Evolutionary conservation across 148 eudicot species (phyloP).

Genomic region (Selenicereus undatus): DNA sequence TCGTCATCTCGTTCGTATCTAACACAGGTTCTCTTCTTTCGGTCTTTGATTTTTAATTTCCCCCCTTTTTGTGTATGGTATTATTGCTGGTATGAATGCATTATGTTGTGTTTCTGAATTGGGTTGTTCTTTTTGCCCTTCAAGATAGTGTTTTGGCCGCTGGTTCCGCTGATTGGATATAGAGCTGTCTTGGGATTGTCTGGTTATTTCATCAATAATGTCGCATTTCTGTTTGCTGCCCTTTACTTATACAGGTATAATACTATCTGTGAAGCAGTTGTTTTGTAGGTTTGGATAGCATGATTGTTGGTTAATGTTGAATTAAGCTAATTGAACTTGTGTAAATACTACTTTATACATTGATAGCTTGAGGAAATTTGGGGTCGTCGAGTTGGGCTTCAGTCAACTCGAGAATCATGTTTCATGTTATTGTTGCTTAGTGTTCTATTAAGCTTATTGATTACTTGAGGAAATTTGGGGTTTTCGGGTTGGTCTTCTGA

Average conservation of each 20-base stretch:
- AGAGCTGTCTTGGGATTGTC: conserved; percentile 89
- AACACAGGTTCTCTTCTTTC: conserved; percentile 41
- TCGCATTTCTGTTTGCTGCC: conserved; percentile 76
- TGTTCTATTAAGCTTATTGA: neutral
- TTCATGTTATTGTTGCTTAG: no score
- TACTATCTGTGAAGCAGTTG: no score
- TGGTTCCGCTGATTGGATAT: conserved; percentile 74
- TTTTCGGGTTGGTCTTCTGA: neutral
- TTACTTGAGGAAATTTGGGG: neutral
- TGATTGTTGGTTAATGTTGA: no score
- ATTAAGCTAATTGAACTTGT: no score
- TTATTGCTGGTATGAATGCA: neutral
- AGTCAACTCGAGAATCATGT: no score
- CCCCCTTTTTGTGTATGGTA: neutral
- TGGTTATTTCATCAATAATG: conserved; percentile 71
- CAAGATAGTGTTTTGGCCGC: conserved; percentile 59
- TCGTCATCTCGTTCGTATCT: conserved; percentile 43
- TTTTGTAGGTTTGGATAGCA: no score
- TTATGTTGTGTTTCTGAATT: neutral
- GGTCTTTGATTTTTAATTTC: neutral
- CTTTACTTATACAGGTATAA: conserved; percentile 65
- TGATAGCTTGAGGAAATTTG: no score
- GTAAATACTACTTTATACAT: no score
- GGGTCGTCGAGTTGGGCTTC: no score
- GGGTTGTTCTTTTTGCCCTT: neutral